Evolutionary conservation across 2,329 filamentous ascomycete species (phyloP).

Genomic region (Saccharata proteae): DNA sequence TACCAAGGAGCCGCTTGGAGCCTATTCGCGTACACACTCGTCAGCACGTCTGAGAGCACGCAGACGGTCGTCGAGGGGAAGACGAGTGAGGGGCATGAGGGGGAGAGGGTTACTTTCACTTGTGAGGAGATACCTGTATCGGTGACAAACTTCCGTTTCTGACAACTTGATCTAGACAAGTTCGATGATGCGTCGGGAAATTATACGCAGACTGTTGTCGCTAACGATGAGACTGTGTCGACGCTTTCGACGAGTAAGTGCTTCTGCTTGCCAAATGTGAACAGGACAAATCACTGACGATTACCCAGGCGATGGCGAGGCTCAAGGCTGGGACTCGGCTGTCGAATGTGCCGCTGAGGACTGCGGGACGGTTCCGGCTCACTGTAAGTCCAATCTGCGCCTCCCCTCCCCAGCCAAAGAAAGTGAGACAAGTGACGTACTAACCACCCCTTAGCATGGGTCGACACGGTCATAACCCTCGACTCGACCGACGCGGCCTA

Average conservation of each 20-base stretch:
- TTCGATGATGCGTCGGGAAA: constrained; percentile 28
- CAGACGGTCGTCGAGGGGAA: constrained; percentile 23
- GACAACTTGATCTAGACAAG: too few relatives aligned
- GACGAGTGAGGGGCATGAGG: too few relatives aligned
- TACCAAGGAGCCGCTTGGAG: constrained; percentile 22
- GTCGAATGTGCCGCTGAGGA: constrained; percentile 29
- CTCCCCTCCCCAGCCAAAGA: neutral
- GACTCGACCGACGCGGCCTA: constrained; percentile 26
- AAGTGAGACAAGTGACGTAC: too few relatives aligned
- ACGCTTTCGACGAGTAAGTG: constrained; percentile 34
- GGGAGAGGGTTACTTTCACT: too few relatives aligned
- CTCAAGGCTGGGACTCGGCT: constrained; percentile 32
- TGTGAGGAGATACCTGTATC: too few relatives aligned
- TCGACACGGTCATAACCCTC: constrained; percentile 26
- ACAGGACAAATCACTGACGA: too few relatives aligned
- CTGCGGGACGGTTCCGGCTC: constrained; percentile 30
- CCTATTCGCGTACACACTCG: constrained; percentile 32
- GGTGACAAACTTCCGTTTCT: too few relatives aligned
- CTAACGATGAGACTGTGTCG: constrained; percentile 27
- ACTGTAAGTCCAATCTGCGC: constrained; percentile 21
- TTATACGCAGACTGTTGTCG: constrained; percentile 28
- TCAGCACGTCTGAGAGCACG: constrained; percentile 20
- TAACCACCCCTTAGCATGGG: neutral
- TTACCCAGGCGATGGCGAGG: constrained; percentile 30
- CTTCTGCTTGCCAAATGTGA: too few relatives aligned